Evolutionary conservation across 352 stramenopile genomes (phyloP), one percentile per base, ranked within the genome.

Genomic region (Phytophthora multivora): DNA sequence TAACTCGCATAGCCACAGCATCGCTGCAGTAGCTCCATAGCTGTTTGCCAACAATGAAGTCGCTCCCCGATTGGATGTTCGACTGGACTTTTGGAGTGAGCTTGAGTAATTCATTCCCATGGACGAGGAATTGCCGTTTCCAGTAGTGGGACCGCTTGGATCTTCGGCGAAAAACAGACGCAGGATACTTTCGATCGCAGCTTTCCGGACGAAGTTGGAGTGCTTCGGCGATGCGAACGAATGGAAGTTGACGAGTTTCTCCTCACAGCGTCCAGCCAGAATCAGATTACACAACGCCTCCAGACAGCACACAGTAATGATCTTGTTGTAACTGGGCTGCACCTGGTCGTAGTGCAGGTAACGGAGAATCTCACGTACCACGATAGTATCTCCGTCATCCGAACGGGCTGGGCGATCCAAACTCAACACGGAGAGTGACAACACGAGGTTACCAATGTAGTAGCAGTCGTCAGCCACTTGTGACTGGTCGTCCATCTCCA

Each of bases 281-380:
- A 91, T 69, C 9, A 95, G 41, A 49, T 95, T 95, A 43, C 86
- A 95, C 48, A 95, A 51, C 10, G 84, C 86, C 28, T 95, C 84
- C 5, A 95, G 59, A 51, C 84, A 93, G 67, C 84, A 93, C 28
- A 93, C 81, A 0, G 84, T 95, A 47, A 93, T 79, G 2, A 80
- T 93, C 53, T 90, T 88, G 59, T 79, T 76, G 59, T 91, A 90
- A 58, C 86, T 95, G 10, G 86, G 84, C 58, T 93, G 80, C 6
- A 95, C 83, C 51, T 93, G 81, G 59, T 95, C 86, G 51, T 95
- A 95, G 57, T 93, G 79, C 51, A 95, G 47, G 49, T 92, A 92
- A 2, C 86, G 77, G 35, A 91, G 42, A 23, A 93, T 93, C 49
- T 95, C 84, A 25, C 71, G 69, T 25, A 92, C 80, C 2, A 93